phyloP scores from a whole-genome alignment of 352 stramenopile genomes.

The Discostella stelligera region DNA sequence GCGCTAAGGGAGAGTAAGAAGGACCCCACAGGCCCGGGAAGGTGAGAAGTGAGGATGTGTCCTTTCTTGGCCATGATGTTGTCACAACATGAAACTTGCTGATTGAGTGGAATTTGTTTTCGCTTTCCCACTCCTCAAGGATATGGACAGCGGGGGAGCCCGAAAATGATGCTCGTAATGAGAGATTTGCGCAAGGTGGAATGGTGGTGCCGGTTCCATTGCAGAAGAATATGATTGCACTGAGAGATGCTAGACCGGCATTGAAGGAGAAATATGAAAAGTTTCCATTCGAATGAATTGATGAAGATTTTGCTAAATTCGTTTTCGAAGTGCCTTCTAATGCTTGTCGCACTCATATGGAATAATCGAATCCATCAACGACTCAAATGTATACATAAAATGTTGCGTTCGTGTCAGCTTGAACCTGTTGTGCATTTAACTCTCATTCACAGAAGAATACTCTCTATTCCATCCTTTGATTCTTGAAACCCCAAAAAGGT shows the following conservation, averaged over 20 bases:
- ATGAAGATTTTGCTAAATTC: background rate
- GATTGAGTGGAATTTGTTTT: background rate
- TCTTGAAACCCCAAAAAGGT: background rate
- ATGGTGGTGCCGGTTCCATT: conserved; percentile 56
- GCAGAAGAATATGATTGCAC: conserved; percentile 64
- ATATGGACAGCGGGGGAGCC: conserved; percentile 75
- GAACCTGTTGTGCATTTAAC: background rate
- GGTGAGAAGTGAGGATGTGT: too few relatives aligned
- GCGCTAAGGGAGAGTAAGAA: conserved; percentile 65
- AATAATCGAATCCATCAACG: background rate
- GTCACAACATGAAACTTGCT: background rate
- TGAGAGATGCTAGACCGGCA: conserved; percentile 53
- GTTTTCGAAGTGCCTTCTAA: background rate
- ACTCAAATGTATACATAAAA: background rate
- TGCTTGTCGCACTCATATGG: background rate
- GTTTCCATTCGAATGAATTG: conserved; percentile 59
- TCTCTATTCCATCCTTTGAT: background rate
- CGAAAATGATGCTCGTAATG: conserved; percentile 60
- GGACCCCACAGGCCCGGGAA: conserved; percentile 52
- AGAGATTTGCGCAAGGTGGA: conserved; percentile 54
- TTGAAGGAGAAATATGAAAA: conserved; percentile 70
- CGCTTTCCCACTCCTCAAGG: conserved; percentile 11
- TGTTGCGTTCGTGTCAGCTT: background rate
- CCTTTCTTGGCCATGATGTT: background rate
- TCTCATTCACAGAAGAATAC: background rate